Base-by-base conservation (phyloP, 768 basidiomycete species). In the Russula olivacea region DNA sequence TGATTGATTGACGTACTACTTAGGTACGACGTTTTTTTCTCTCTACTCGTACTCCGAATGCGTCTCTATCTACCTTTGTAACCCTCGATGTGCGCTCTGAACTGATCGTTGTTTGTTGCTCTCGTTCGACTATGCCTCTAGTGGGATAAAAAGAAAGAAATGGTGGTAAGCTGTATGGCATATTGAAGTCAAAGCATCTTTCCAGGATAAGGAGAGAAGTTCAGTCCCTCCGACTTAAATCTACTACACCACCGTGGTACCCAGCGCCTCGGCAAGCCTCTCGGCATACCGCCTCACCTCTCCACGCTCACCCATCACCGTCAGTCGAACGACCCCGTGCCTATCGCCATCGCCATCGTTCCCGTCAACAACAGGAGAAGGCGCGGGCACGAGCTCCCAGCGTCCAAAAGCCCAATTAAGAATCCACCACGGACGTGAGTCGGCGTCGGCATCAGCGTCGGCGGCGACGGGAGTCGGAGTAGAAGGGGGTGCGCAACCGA, bases 391-490 rank as follows among this genome's bases (percentile, higher is more conserved):
- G 45, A 88, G 74, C 30, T 93, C 91, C 71, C 82, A 86, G 45
- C 94, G 82, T 15, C 91, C 91, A 75, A 97, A 98, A 8, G 94
- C 93, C 92, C 93, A 98, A 71, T 98, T 98, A 62, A 96, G 69
- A 63, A 93, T 88, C 70, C 80, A 72, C 66, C 74, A 68, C 9
- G 17, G 55, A 21, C 2, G 49, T 32, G 30, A n/a, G 2, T 41
- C 23, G 28, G 28, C 28, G 28, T 28, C 28, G 28, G 28, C 11
- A 0, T n/a, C 19, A 4, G 76, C 73, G 21, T 72, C 72, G 28
- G 72, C 72, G 2, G 69, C 66, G 17, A 9, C 17, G 12, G 49
- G 23, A 21, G 50, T 21, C 11, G 36, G 2, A 8, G 32, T 21
- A 12, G 50, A 17, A 32, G 41, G 8, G n/a, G 28, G 3, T 36